A percentile compares a stretch with the other conserved stretches of the same genome.
phyloP scores from a whole-genome alignment of 371 early-diverging fungal species.

The Mucor indicus region DNA sequence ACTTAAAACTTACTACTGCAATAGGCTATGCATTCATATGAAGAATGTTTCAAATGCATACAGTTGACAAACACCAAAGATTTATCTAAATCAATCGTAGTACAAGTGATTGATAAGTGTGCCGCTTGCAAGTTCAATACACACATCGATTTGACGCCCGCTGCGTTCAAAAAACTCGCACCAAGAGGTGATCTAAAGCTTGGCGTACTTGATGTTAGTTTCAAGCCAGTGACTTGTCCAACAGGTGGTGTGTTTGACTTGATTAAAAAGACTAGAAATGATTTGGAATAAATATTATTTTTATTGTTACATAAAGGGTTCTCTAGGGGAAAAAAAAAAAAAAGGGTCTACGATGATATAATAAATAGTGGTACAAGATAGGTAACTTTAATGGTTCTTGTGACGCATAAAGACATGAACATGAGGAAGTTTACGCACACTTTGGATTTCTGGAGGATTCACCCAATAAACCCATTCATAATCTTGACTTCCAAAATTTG shows the following conservation, averaged over 20 bases:
- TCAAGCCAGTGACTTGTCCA: conserved; percentile 20
- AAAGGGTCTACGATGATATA: neutral
- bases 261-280: neutral
- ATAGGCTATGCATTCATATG: conserved; percentile 30
- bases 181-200: conserved; percentile 11
- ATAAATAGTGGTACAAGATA: neutral
- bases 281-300: neutral
- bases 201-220: conserved; percentile 34
- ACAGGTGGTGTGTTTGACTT: conserved; percentile 1
- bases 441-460: conserved; percentile 25
- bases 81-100: conserved; percentile 10
- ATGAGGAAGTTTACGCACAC: conserved; percentile 23
- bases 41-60: conserved; percentile 34
- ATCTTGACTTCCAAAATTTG: conserved; percentile 9
- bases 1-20: neutral
- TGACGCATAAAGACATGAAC: conserved; percentile 26
- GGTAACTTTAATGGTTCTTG: neutral
- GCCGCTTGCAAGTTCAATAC: conserved; percentile 27
- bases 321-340: neutral
- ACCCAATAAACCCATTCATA: conserved; percentile 24
- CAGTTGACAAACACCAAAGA: conserved; percentile 24
- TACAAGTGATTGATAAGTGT: conserved; percentile 31
- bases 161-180: conserved; percentile 22
- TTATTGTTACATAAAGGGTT: neutral
- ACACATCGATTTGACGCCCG: conserved; percentile 33